These are phyloP conservation scores for Inonotus obliquus DNA, from an alignment of 1,284 basidiomycete species.

Conservation along the genomic window DNA sequence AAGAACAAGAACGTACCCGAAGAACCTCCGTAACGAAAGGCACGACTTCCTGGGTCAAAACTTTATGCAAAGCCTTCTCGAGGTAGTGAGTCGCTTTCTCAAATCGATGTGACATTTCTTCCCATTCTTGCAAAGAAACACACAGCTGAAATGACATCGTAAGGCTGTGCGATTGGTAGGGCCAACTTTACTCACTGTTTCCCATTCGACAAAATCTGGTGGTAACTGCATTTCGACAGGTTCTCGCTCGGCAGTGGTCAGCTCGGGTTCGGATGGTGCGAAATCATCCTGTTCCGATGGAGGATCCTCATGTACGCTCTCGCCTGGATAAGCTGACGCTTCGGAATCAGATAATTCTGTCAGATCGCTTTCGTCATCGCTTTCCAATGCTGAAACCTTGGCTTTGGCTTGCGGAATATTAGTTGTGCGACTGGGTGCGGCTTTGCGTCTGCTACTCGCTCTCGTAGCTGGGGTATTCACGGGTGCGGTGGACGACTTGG, in stretches of 20 bases:
- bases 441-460: slow-evolving; percentile 23
- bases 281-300: neutral
- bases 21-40: slow-evolving; percentile 64
- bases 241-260: slow-evolving; percentile 22
- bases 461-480: slow-evolving; percentile 7
- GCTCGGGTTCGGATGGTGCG: slow-evolving; percentile 20
- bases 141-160: slow-evolving; percentile 52
- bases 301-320: slow-evolving; percentile 14
- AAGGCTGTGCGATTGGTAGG: slow-evolving; percentile 1
- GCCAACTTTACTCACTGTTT: slow-evolving; percentile 56
- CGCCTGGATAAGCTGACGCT: slow-evolving; percentile 11
- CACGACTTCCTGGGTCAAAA: slow-evolving; percentile 59
- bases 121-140: slow-evolving; percentile 78
- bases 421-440: slow-evolving; percentile 4
- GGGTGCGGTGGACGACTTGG: slow-evolving; percentile 8
- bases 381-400: slow-evolving; percentile 50
- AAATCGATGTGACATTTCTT: slow-evolving; percentile 66
- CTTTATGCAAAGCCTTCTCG: slow-evolving; percentile 73
- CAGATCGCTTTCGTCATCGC: slow-evolving; percentile 59
- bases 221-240: slow-evolving; percentile 26
- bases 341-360: slow-evolving; percentile 57
- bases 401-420: slow-evolving; percentile 17
- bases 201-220: slow-evolving; percentile 74
- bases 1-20: slow-evolving; percentile 37
- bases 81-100: slow-evolving; percentile 71